Percentiles rank a stretch among this genome's conserved stretches.
These are phyloP conservation scores for Solanum bukasovii DNA, from an alignment of 257 asterid species.

Conservation along the genomic window DNA sequence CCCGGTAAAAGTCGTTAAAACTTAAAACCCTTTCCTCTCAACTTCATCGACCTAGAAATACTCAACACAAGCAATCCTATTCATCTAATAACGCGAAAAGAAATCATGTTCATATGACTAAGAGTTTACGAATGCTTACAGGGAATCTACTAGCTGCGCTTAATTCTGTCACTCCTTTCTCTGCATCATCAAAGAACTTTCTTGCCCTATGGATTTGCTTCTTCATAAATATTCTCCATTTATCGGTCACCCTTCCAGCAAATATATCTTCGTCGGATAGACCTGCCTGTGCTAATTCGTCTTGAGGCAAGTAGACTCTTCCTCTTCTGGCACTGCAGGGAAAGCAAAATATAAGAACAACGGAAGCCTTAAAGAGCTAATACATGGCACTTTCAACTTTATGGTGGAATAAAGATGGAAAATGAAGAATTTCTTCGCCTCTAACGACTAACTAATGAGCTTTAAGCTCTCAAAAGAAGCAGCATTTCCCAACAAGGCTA, in stretches of 20 bases:
- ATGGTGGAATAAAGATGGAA: background rate
- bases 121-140: slow-evolving; percentile 29
- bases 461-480: background rate
- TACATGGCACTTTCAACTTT: background rate
- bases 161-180: slow-evolving; percentile 71
- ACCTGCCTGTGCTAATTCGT: slow-evolving; percentile 88
- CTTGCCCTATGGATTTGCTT: slow-evolving; percentile 85
- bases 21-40: background rate
- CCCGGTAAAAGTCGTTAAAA: background rate
- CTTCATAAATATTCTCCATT: slow-evolving; percentile 90
- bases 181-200: slow-evolving; percentile 83
- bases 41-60: background rate
- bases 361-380: background rate
- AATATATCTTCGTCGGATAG: slow-evolving; percentile 79
- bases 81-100: background rate
- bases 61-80: background rate
- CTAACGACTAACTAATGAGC: background rate
- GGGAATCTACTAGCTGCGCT: slow-evolving; percentile 97
- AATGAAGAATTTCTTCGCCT: background rate
- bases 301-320: slow-evolving; percentile 89
- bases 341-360: background rate
- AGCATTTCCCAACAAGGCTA: background rate
- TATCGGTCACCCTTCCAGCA: slow-evolving; percentile 75
- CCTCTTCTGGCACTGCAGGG: slow-evolving; percentile 79
- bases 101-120: background rate